phyloP scores from a whole-genome alignment of 129 eudicot species.

The Scalesia atractyloides region DNA sequence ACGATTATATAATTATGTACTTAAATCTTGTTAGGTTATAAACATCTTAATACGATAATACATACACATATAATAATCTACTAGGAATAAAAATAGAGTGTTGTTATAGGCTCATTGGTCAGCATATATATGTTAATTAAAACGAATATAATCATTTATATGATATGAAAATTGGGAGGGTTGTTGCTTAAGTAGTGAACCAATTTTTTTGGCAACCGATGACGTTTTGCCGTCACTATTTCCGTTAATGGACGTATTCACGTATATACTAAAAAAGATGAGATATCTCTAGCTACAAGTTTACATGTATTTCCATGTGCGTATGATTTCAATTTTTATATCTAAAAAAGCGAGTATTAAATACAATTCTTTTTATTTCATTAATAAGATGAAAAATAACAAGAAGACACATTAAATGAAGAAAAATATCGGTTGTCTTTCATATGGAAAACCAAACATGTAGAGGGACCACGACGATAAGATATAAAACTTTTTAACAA shows the following conservation, averaged over 20 bases:
- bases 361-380: constrained; percentile 19
- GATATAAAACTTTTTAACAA: not conserved
- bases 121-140: too few species aligned
- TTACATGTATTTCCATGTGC: constrained; percentile 30
- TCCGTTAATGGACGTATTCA: constrained; percentile 26
- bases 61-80: too few species aligned
- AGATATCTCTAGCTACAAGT: constrained; percentile 31
- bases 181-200: not conserved
- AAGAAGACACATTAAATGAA: constrained; percentile 31
- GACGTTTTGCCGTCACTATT: constrained; percentile 26
- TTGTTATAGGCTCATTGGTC: too few species aligned
- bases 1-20: too few species aligned
- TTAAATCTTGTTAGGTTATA: too few species aligned
- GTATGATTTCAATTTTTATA: not conserved
- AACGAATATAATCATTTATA: not conserved
- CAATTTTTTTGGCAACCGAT: constrained; percentile 24
- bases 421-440: constrained; percentile 35
- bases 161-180: not conserved
- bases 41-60: too few species aligned
- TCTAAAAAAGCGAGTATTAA: constrained; percentile 31
- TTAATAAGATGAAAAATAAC: constrained; percentile 12
- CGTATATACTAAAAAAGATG: constrained; percentile 37
- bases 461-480: constrained; percentile 31
- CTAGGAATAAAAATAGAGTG: too few species aligned
- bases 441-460: constrained; percentile 32